phyloP scores from a whole-genome alignment of 345 rosid species.

The Schrenkiella parvula region DNA sequence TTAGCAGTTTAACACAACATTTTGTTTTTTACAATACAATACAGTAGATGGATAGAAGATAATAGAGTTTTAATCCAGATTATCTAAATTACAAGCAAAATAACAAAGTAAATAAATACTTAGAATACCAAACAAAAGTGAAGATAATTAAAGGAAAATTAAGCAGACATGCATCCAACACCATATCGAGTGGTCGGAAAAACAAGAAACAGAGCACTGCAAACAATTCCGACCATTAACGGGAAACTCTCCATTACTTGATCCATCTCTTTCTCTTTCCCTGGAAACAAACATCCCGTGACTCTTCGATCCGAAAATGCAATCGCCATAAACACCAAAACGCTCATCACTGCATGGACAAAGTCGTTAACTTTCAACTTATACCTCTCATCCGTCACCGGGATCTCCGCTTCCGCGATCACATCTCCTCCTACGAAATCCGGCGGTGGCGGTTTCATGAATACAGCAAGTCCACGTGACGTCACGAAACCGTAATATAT shows the following conservation, averaged over 20 bases:
- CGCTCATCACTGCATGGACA: slow-evolving; percentile 70
- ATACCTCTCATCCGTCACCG: slow-evolving; percentile 55
- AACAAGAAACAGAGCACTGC: slow-evolving; percentile 66
- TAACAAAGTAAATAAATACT: background rate
- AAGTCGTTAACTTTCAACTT: slow-evolving; percentile 55
- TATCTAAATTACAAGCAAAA: background rate
- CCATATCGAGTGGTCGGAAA: slow-evolving; percentile 65
- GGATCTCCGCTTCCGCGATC: slow-evolving; percentile 38
- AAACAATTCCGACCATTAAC: slow-evolving; percentile 65
- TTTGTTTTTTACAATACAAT: background rate
- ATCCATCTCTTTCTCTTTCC: slow-evolving; percentile 66
- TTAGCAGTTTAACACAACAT: background rate
- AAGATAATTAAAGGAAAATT: background rate
- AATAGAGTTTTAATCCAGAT: background rate
- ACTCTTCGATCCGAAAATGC: slow-evolving; percentile 69
- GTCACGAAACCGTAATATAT: slow-evolving; percentile 74
- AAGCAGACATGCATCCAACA: slow-evolving; percentile 62
- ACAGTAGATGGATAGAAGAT: background rate
- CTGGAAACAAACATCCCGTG: slow-evolving; percentile 54
- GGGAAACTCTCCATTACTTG: slow-evolving; percentile 89
- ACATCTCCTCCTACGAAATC: slow-evolving; percentile 44
- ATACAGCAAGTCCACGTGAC: slow-evolving; percentile 58
- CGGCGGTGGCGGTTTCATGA: slow-evolving; percentile 34
- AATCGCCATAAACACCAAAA: slow-evolving; percentile 67
- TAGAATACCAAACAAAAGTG: background rate